A percentile compares a stretch with the other conserved stretches of the same genome.
Evolutionary conservation across 345 rosid genomes (phyloP).

Genomic region (Ceriops zippeliana): DNA sequence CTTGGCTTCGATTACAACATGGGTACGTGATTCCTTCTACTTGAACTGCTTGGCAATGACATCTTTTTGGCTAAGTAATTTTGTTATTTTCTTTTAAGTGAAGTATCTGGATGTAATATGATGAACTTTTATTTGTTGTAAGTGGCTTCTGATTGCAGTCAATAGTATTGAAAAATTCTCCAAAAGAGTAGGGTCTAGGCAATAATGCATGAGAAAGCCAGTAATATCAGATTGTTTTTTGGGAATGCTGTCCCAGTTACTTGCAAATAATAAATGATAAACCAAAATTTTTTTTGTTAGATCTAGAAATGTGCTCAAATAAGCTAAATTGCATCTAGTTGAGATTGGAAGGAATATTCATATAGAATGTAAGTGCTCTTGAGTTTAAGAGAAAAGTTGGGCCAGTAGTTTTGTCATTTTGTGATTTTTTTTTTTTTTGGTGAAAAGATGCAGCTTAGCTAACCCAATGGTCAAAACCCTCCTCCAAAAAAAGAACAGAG

Average conservation of each 20-base stretch:
- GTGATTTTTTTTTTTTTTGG: no score
- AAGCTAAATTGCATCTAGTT: no score
- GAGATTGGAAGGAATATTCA: no score
- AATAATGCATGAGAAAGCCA: not conserved
- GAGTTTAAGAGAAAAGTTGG: no score
- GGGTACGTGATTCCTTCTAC: constrained; percentile 47
- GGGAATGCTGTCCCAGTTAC: not conserved
- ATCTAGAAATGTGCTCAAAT: no score
- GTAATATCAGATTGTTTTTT: not conserved
- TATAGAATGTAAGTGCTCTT: no score
- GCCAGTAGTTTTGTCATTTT: no score
- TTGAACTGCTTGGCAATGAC: not conserved
- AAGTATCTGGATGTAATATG: not conserved
- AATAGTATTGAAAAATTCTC: not conserved
- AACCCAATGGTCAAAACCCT: no score
- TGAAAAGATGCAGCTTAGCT: no score
- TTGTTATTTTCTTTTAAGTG: constrained; percentile 1
- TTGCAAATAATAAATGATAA: not conserved
- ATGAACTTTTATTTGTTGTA: not conserved
- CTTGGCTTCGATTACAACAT: constrained; percentile 93
- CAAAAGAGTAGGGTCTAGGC: not conserved
- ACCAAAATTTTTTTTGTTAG: not conserved
- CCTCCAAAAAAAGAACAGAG: no score
- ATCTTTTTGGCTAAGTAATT: not conserved
- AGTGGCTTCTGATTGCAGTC: not conserved